Conservation (phyloP, 2,329 filamentous ascomycete species). For the Seiridium cupressi region DNA sequence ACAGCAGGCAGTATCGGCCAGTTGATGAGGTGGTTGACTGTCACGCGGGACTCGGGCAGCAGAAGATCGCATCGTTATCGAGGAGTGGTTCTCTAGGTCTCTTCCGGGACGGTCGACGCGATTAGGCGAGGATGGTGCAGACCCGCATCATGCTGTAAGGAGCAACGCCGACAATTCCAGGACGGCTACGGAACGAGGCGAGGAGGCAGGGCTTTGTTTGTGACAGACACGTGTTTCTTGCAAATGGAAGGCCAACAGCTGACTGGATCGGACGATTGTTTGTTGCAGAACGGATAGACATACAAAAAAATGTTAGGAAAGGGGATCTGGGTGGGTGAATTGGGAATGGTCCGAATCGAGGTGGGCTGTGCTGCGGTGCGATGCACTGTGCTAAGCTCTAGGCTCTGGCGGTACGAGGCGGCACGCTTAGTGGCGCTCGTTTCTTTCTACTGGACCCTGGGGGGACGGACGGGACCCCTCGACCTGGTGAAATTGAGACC, state of each 20-base stretch:
- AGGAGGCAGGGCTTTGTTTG: not conserved
- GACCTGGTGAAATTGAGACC: not conserved
- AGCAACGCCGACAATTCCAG: not conserved
- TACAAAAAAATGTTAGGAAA: not conserved
- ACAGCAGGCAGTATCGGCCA: conserved; percentile 7
- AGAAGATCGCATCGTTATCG: conserved; percentile 24
- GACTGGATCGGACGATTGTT: not conserved
- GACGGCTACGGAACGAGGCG: not conserved
- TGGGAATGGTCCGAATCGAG: conserved; percentile 2
- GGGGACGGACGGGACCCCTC: not conserved
- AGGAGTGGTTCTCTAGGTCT: not conserved
- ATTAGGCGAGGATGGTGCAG: conserved; percentile 3
- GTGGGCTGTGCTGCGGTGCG: conserved; percentile 1
- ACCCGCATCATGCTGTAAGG: conserved; percentile 3
- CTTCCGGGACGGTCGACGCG: not conserved
- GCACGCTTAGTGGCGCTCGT: not conserved
- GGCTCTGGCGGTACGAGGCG: conserved; percentile 1
- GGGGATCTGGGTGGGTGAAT: not conserved
- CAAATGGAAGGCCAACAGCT: no score
- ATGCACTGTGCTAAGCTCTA: not conserved
- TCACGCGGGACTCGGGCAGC: conserved; percentile 10
- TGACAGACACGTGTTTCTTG: not conserved
- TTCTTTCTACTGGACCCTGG: not conserved
- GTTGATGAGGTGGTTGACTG: conserved; percentile 5
- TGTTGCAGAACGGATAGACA: not conserved